Evolutionary conservation across 176 grass and related monocot genomes (phyloP), one percentile per base, ranked within the genome.

Genomic region (Miscanthus lutarioriparius): DNA sequence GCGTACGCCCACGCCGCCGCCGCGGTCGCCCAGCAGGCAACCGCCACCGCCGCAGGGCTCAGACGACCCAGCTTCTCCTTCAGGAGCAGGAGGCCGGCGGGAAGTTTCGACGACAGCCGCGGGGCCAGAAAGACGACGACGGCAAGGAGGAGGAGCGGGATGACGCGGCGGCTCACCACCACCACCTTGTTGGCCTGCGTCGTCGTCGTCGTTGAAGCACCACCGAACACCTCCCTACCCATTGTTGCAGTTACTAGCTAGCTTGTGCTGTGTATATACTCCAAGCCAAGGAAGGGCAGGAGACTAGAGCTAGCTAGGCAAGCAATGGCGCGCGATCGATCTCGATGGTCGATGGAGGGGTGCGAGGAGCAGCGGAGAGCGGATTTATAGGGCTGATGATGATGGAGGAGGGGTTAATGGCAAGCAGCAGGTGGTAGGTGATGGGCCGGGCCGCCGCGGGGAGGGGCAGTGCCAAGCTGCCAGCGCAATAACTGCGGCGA

Each of bases 361-460:
- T 28, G 62, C 25, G 62, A 14, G 62, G 12, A 3, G 30, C 1
- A 5, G 47, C 37, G 10, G 56, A n/a, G 51, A 39, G 38, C 67
- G 78, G 86, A 86, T 92, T 89, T 92, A 92, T 86, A 92, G 79
- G 79, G 23, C 82, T 77, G 45, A 45, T 45, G 47, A 82, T 77
- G 45, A 45, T 45, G 47, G 15, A 38, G 7, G 8, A 0, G n/a
- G 7, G 26, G 59, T 87, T 70, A 87, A 80, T 76, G 81, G 28
- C 13, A 25, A 59, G 76, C 49, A 84, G 72, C 47, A 83, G 76
- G 64, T 84, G 75, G 72, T 79, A 79, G 84, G 65, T 53, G 49
- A 53, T 17, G 45, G 14, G 17, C 2, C 40, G 32, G 47, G 15
- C 16, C 45, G 25, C 3, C 5, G 19, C 4, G 26, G 8, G 7